phyloP scores from a whole-genome alignment of 75 land plant genomes.

The Larix kaempferi region DNA sequence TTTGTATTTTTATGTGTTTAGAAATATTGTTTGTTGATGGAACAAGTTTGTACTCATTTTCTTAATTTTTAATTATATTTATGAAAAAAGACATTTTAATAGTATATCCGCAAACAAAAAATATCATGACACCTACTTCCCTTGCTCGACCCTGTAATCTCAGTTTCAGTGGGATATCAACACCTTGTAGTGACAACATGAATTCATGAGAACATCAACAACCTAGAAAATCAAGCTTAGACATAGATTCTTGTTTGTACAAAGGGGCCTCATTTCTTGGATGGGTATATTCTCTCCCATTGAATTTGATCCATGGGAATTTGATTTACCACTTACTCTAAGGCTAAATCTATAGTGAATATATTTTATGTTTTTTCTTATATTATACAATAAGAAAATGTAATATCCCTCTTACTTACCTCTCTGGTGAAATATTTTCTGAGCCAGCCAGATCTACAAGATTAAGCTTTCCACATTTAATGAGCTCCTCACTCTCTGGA shows the following conservation, averaged over 20 bases:
- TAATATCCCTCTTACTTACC: constrained; percentile 23
- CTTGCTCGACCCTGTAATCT: constrained; percentile 62
- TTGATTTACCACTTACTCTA: too few species aligned
- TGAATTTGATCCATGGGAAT: too few species aligned
- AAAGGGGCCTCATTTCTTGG: too few species aligned
- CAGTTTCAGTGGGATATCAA: not conserved
- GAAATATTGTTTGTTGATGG: not conserved
- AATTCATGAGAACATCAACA: not conserved
- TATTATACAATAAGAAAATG: too few species aligned
- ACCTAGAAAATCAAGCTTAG: not conserved
- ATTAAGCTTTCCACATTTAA: constrained; percentile 91
- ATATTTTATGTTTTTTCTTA: too few species aligned
- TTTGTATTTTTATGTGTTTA: not conserved
- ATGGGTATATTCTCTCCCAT: too few species aligned
- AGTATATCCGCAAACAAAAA: too few species aligned
- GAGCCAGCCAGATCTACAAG: constrained; percentile 90
- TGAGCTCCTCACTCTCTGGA: constrained; percentile 74
- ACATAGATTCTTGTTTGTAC: too few species aligned
- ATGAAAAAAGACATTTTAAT: not conserved
- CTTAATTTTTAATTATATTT: not conserved
- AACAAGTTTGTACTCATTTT: not conserved
- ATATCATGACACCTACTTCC: constrained; percentile 82
- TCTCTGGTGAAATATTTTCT: constrained; percentile 79
- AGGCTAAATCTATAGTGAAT: not conserved
- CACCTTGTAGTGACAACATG: constrained; percentile 3